Conservation (phyloP, 306 rosid genomes). For the Cucumis melo region DNA sequence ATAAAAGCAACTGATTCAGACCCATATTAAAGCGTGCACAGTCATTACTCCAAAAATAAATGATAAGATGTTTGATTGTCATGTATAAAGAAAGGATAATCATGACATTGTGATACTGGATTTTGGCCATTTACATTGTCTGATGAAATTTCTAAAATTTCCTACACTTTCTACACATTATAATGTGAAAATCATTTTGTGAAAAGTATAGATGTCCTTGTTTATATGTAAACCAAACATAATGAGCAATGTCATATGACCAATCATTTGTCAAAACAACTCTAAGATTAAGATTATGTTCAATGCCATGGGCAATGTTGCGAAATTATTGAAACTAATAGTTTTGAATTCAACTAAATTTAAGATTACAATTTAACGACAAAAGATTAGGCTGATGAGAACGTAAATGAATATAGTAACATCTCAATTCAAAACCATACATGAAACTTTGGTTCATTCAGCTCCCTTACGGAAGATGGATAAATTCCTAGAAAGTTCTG, state of each 20-base stretch:
- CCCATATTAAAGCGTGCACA: neutral
- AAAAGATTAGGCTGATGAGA: neutral
- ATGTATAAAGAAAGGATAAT: neutral
- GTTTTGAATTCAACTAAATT: neutral
- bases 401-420: neutral
- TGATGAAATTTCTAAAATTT: neutral
- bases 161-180: neutral
- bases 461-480: neutral
- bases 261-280: neutral
- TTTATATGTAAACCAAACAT: neutral
- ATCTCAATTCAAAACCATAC: neutral
- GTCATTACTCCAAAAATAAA: neutral
- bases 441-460: neutral
- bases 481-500: neutral
- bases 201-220: neutral
- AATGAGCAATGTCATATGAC: neutral
- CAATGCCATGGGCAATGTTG: neutral
- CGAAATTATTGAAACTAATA: neutral
- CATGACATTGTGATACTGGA: neutral
- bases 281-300: neutral
- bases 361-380: neutral
- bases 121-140: neutral
- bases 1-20: neutral
- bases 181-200: neutral
- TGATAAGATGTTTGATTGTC: neutral